phyloP scores from a whole-genome alignment of 164 flowering plant species.

The Brasenia schreberi region DNA sequence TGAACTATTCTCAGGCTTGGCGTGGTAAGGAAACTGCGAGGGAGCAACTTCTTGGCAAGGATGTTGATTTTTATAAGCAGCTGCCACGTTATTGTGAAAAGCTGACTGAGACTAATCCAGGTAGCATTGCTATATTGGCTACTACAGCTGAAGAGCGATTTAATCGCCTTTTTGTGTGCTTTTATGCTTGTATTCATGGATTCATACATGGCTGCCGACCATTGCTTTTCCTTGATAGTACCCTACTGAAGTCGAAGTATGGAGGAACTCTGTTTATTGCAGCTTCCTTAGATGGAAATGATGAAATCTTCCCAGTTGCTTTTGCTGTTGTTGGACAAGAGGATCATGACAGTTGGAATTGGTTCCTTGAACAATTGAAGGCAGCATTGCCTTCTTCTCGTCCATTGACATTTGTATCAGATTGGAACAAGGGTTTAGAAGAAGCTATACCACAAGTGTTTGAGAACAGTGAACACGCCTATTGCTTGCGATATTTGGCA shows the following conservation, averaged over 20 bases:
- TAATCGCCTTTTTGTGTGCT: slow-evolving; percentile 32
- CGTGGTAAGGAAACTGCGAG: slow-evolving; percentile 35
- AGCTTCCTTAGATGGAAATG: slow-evolving; percentile 51
- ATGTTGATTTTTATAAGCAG: slow-evolving; percentile 31
- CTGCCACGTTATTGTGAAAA: slow-evolving; percentile 40
- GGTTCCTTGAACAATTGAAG: slow-evolving; percentile 49
- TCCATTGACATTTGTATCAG: slow-evolving; percentile 45
- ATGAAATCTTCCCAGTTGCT: slow-evolving; percentile 49
- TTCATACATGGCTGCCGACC: slow-evolving; percentile 48
- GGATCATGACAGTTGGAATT: slow-evolving; percentile 41
- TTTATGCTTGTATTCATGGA: slow-evolving; percentile 30
- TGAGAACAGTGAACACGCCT: slow-evolving; percentile 35
- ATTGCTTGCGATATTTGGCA: slow-evolving; percentile 31
- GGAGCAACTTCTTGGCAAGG: slow-evolving; percentile 39
- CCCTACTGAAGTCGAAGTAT: slow-evolving; percentile 42
- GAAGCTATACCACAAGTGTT: slow-evolving; percentile 33
- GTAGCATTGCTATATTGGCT: slow-evolving; percentile 24
- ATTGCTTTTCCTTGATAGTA: slow-evolving; percentile 35
- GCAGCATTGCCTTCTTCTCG: slow-evolving; percentile 22
- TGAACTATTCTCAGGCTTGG: slow-evolving; percentile 36
- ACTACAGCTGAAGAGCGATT: slow-evolving; percentile 30
- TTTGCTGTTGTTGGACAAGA: slow-evolving; percentile 48
- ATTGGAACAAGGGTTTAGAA: slow-evolving; percentile 35
- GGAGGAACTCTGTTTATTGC: slow-evolving; percentile 49
- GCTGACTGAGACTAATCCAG: slow-evolving; percentile 45